Evolutionary conservation across 1,139 yeast genomes (phyloP).

Genomic region (Diutina neorugosa): DNA sequence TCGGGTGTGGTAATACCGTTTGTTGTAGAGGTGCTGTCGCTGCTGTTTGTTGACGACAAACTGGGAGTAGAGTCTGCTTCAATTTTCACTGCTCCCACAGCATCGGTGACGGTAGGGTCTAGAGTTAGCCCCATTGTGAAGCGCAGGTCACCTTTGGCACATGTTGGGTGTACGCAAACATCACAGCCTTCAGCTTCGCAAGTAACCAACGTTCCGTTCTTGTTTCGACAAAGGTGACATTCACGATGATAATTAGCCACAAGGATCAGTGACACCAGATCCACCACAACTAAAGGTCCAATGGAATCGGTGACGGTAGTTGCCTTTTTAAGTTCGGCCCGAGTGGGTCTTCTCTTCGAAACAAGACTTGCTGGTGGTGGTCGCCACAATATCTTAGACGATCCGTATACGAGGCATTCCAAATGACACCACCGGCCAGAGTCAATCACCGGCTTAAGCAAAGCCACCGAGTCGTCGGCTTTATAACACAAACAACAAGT

Average conservation of each 20-base stretch:
- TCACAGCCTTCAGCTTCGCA: constrained; percentile 10
- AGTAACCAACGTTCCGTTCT: constrained; percentile 19
- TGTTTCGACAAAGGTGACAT: constrained; percentile 20
- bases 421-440: constrained; percentile 74
- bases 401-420: constrained; percentile 52
- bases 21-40: not conserved
- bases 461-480: constrained; percentile 31
- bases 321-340: constrained; percentile 4
- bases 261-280: constrained; percentile 19
- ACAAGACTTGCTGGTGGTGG: constrained; percentile 6
- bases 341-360: not conserved
- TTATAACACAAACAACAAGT: constrained; percentile 59
- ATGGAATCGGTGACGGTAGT: constrained; percentile 5
- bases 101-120: not conserved
- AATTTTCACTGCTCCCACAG: not conserved
- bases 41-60: not conserved
- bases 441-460: constrained; percentile 54
- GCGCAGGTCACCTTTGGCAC: not conserved
- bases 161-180: not conserved
- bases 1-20: not conserved
- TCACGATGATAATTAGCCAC: constrained; percentile 13
- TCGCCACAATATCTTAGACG: constrained; percentile 14
- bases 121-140: not conserved
- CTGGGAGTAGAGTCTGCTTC: not conserved
- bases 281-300: constrained; percentile 12